Evolutionary conservation across 78 protist genomes (phyloP).

Genomic region (Chrysochromulina parva): DNA sequence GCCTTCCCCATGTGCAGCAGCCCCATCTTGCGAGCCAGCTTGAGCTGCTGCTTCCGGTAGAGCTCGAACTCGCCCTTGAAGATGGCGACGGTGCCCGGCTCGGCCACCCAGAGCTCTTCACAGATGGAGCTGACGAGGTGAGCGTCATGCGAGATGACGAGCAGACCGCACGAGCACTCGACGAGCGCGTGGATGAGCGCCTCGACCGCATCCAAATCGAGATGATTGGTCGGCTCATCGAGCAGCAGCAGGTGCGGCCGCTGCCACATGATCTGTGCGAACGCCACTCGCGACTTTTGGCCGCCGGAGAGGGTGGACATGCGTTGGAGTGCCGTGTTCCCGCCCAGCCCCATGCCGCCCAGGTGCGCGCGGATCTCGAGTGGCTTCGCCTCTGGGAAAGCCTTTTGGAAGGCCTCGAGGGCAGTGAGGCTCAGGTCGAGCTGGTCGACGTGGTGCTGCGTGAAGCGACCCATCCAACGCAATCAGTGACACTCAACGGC

Average conservation of each 20-base stretch:
- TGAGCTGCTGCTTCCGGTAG: too few species aligned
- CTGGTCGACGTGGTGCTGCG: conserved; percentile 87
- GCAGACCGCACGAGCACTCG: conserved; percentile 9
- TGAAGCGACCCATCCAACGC: conserved; percentile 68
- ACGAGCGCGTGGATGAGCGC: conserved; percentile 64
- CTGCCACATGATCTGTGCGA: conserved; percentile 64
- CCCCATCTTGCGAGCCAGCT: too few species aligned
- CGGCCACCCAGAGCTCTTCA: conserved; percentile 11
- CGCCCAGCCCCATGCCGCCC: conserved; percentile 79
- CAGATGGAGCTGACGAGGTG: conserved; percentile 11
- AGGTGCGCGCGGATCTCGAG: conserved; percentile 68
- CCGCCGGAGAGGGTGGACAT: conserved; percentile 89
- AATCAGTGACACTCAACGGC: too few species aligned
- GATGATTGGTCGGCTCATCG: too few species aligned
- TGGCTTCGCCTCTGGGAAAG: conserved; percentile 61
- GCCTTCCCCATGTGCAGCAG: too few species aligned
- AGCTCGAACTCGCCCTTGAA: too few species aligned
- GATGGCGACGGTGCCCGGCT: not conserved
- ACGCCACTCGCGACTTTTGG: conserved; percentile 79
- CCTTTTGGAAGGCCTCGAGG: conserved; percentile 71
- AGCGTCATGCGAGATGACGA: conserved; percentile 11
- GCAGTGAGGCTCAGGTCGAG: conserved; percentile 74
- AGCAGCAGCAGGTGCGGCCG: not conserved
- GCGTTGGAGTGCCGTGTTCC: conserved; percentile 73
- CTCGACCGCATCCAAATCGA: conserved; percentile 14